Base-by-base conservation (phyloP, 1,284 basidiomycete species). In the Pascua guehoae region DNA sequence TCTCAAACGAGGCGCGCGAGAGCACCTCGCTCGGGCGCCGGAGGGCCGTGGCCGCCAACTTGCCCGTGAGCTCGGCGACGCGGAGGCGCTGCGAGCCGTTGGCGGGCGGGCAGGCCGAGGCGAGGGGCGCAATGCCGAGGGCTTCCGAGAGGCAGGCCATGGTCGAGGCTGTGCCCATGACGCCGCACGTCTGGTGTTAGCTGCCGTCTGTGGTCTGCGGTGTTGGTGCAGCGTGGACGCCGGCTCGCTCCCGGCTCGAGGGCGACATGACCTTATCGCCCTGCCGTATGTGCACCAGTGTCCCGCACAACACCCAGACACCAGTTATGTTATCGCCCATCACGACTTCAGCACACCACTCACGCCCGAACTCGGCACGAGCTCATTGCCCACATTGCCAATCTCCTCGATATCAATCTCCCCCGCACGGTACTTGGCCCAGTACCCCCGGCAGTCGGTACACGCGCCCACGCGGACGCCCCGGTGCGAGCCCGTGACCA, bases 1-100 rank as follows among this genome's bases (percentile, higher is more conserved):
- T 80, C 56, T 78, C 76, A 49, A 80, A 80, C 4, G 69, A 72
- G 46, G 76, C 58, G 38, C 70, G 69, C 1, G 72, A 76, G 52
- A 80, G 68, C 39, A 80, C 72, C 56, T 78, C 71, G 52, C 69
- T 65, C 5, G 79, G 79, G 40, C 71, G 69, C 57, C 68, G 62
- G 16, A 62, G 51, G 1, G 24, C 39, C 5, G 24, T 42, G 0
- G 58, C 58, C 2, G 68, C 67, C 2, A 73, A 53, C 47, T 62
- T 54, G 1, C 74, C 74, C 0, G 66, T 64, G 11, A 64, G 56
- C 54, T 75, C 72, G 10, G 67, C 74, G n/a, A 75, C 57, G 18
- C 73, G 69, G n/a, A 72, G 58, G 1, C 74, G 62, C 39, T 73
- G 71, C 5, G 67, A 65, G 1, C 67, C 66, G 36, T 72, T 71